phyloP scores from a whole-genome alignment of 2,329 filamentous ascomycete genomes.

The Metarhizium robertsii region DNA sequence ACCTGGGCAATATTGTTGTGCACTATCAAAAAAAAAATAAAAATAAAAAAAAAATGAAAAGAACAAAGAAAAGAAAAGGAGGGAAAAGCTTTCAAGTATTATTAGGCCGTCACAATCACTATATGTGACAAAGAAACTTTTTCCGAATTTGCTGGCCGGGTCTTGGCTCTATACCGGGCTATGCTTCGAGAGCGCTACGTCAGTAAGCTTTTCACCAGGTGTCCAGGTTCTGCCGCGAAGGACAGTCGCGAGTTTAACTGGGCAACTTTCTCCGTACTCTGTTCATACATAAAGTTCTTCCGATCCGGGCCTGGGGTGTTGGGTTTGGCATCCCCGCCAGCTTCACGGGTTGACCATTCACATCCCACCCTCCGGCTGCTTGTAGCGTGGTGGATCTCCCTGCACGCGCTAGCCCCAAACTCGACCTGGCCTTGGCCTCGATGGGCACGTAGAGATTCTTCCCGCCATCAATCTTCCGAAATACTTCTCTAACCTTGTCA shows the following conservation, averaged over 20 bases:
- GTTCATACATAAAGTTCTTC: not conserved
- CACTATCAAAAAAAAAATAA: too few relatives aligned
- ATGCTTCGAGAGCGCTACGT: too few relatives aligned
- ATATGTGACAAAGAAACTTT: too few relatives aligned
- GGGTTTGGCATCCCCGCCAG: not conserved
- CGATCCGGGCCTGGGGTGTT: not conserved
- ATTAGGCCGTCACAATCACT: not conserved
- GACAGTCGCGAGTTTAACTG: not conserved
- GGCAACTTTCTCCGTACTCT: not conserved
- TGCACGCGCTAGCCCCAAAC: conserved; percentile 23
- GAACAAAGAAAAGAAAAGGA: too few relatives aligned
- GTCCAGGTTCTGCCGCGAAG: too few relatives aligned
- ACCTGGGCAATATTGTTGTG: too few relatives aligned
- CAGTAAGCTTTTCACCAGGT: too few relatives aligned
- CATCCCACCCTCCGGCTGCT: not conserved
- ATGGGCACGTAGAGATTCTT: conserved; percentile 26
- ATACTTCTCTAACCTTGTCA: conserved; percentile 19
- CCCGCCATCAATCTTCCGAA: conserved; percentile 18
- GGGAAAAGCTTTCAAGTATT: too few relatives aligned
- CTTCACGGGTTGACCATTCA: not conserved
- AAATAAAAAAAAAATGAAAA: too few relatives aligned
- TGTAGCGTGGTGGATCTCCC: conserved; percentile 13
- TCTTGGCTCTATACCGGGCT: too few relatives aligned
- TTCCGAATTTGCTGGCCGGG: too few relatives aligned
- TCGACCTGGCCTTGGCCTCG: conserved; percentile 16